Conservation (phyloP, 805 yeast genomes). For the Candida argentea region DNA sequence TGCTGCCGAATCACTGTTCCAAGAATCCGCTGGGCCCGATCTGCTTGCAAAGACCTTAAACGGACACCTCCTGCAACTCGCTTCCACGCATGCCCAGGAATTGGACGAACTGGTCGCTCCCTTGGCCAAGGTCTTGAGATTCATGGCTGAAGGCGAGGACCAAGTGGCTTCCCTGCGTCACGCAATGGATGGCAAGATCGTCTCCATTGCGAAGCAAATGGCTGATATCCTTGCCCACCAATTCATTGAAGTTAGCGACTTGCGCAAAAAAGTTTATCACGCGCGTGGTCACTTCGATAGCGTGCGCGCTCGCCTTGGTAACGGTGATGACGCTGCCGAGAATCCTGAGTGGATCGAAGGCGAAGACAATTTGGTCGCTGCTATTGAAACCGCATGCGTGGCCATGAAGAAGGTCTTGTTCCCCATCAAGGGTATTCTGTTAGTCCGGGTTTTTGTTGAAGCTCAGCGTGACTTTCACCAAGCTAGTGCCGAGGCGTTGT, state of each 20-base stretch:
- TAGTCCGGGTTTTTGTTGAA: constrained; percentile 56
- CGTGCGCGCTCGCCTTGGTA: constrained; percentile 42
- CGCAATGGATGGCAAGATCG: constrained; percentile 58
- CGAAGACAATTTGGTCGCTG: constrained; percentile 75
- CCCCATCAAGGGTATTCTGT: constrained; percentile 53
- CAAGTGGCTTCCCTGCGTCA: constrained; percentile 60
- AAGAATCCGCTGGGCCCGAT: constrained; percentile 8
- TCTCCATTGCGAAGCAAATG: constrained; percentile 35
- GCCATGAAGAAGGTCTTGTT: constrained; percentile 64
- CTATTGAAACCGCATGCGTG: constrained; percentile 70
- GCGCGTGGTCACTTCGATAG: constrained; percentile 65
- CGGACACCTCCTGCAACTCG: constrained; percentile 55
- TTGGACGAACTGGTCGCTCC: constrained; percentile 37
- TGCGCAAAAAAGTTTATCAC: constrained; percentile 59
- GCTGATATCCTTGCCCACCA: constrained; percentile 25
- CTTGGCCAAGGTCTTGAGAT: constrained; percentile 44
- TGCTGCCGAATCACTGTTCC: constrained; percentile 4
- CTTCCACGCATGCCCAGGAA: constrained; percentile 39
- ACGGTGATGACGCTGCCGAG: constrained; percentile 38
- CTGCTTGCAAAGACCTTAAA: constrained; percentile 61
- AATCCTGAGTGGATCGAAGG: constrained; percentile 41
- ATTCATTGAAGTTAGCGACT: constrained; percentile 49
- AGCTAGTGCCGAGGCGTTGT: constrained; percentile 24
- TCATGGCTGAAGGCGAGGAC: constrained; percentile 44
- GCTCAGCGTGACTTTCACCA: constrained; percentile 58